A percentile compares a stretch with the other conserved stretches of the same genome.
These are phyloP conservation scores for Vaccinium corymbosum DNA, from an alignment of 148 eudicot genomes.

Conservation along the genomic window DNA sequence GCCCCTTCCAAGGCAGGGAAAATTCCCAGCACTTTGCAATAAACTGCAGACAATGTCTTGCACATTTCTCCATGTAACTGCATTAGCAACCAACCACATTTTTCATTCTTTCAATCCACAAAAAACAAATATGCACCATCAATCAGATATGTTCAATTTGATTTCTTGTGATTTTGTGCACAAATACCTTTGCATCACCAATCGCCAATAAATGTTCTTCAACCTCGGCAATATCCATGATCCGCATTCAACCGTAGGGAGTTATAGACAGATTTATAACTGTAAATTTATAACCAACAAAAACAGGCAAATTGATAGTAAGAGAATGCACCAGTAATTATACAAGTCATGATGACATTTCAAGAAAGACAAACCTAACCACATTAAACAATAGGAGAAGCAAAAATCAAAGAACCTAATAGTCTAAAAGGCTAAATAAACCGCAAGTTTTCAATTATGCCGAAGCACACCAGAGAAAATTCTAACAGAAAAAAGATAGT, in stretches of 20 bases:
- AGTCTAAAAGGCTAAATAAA: neutral
- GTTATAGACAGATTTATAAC: neutral
- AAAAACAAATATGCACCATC: neutral
- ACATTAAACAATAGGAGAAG: neutral
- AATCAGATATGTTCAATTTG: neutral
- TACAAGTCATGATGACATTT: neutral
- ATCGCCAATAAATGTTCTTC: constrained; percentile 67
- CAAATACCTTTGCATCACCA: constrained; percentile 80
- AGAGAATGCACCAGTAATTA: neutral
- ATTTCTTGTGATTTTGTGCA: neutral
- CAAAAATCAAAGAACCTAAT: neutral
- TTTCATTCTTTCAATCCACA: neutral
- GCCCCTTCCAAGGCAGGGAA: constrained; percentile 92
- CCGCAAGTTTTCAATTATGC: neutral
- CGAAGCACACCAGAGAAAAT: neutral
- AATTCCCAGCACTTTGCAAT: constrained; percentile 63
- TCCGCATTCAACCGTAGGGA: constrained; percentile 16
- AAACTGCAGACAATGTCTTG: constrained; percentile 59
- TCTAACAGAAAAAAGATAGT: neutral
- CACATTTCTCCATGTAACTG: constrained; percentile 97
- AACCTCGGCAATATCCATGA: constrained; percentile 67
- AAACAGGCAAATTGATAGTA: neutral
- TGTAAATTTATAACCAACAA: neutral
- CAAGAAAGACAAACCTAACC: neutral
- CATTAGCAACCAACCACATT: constrained; percentile 23